A percentile compares a stretch with the other conserved stretches of the same genome.
These are phyloP conservation scores for Cyberlindnera euphorbiiphila DNA, from an alignment of 805 yeast species.

Conservation along the genomic window DNA sequence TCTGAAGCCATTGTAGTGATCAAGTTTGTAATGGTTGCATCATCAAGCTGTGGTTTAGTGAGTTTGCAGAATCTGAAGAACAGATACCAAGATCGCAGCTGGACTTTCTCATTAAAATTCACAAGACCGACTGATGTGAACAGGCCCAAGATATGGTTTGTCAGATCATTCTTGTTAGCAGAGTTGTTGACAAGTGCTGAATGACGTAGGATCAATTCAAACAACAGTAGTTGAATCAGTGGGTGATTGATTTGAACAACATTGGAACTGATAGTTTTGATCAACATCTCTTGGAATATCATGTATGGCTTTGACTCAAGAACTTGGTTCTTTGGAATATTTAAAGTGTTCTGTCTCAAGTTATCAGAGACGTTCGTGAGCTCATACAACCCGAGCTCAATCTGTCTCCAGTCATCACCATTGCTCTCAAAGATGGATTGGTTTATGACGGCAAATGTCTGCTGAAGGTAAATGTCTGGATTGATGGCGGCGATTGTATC, in stretches of 20 bases:
- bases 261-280: conserved; percentile 45
- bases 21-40: conserved; percentile 48
- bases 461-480: conserved; percentile 58
- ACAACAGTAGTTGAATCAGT: conserved; percentile 73
- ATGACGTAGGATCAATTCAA: conserved; percentile 83
- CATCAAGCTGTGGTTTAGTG: conserved; percentile 62
- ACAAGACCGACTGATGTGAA: conserved; percentile 84
- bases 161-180: conserved; percentile 44
- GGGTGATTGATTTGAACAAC: conserved; percentile 62
- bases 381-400: conserved; percentile 85
- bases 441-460: conserved; percentile 57
- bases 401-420: conserved; percentile 63
- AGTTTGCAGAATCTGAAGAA: conserved; percentile 78
- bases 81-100: conserved; percentile 85
- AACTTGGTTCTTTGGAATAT: conserved; percentile 62
- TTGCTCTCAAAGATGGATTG: conserved; percentile 36
- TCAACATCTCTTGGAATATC: conserved; percentile 57
- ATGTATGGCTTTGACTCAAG: conserved; percentile 61
- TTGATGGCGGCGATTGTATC: conserved; percentile 68
- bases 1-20: conserved; percentile 56
- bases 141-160: conserved; percentile 63
- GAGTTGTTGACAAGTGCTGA: conserved; percentile 54
- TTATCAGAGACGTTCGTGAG: conserved; percentile 76
- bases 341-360: conserved; percentile 71
- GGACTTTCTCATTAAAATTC: conserved; percentile 67